Conservation (phyloP, 2,329 filamentous ascomycete species). For the Gaeumannomyces tritici region DNA sequence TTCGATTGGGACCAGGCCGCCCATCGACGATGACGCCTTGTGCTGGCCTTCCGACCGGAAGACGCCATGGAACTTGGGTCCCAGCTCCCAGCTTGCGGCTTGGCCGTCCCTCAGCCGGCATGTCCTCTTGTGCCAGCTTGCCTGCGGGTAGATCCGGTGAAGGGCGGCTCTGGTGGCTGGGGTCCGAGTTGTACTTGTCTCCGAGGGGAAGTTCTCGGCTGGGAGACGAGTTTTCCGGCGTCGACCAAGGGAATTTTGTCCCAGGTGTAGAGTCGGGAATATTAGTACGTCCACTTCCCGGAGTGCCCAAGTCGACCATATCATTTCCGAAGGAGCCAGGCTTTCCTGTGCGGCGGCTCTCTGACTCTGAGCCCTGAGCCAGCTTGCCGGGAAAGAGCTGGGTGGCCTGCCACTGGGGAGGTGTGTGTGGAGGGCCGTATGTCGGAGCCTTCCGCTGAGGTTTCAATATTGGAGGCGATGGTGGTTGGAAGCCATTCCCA, state of each 20-base stretch:
- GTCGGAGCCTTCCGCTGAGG: neutral
- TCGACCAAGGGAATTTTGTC: neutral
- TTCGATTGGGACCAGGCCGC: no score
- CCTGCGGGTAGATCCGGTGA: no score
- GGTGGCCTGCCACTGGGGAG: neutral
- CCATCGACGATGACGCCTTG: neutral
- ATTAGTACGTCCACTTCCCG: neutral
- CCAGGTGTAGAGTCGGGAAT: neutral
- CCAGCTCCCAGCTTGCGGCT: neutral
- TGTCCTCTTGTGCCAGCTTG: neutral
- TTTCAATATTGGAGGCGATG: no score
- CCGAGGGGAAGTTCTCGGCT: neutral
- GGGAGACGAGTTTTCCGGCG: neutral
- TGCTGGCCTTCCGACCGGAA: neutral
- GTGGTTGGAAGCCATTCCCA: neutral
- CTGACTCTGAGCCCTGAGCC: no score
- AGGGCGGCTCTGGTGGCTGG: no score
- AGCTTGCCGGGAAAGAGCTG: no score
- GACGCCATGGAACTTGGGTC: neutral
- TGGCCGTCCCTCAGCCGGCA: neutral
- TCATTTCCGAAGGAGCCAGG: no score
- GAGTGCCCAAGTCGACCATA: neutral
- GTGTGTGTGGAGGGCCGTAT: no score
- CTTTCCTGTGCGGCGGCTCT: no score
- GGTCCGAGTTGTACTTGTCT: no score